These are phyloP conservation scores for Aspergillus egyptiacus DNA, from an alignment of 495 filamentous ascomycete genomes.

Conservation along the genomic window DNA sequence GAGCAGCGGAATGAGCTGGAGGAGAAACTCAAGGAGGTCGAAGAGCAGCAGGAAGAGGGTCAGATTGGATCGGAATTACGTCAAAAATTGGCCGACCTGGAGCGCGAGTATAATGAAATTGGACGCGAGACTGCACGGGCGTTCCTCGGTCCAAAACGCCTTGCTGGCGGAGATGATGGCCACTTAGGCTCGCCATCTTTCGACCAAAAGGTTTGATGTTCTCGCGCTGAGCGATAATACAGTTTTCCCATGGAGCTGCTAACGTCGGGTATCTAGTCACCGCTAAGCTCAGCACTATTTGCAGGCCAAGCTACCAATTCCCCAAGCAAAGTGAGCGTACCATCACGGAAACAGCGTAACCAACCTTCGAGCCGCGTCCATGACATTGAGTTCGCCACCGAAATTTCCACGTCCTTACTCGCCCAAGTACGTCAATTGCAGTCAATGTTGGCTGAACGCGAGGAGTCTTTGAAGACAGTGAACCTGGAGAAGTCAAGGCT, in stretches of 20 bases:
- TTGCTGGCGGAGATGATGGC: conserved; percentile 59
- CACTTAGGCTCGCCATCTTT: conserved; percentile 55
- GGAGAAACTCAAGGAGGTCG: conserved; percentile 77
- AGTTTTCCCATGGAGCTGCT: conserved; percentile 5
- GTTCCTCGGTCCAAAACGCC: conserved; percentile 74
- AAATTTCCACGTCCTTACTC: conserved; percentile 86
- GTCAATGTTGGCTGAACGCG: conserved; percentile 71
- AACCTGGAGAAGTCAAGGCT: conserved; percentile 69
- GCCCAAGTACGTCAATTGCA: conserved; percentile 86
- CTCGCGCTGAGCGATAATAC: background rate
- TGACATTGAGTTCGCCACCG: conserved; percentile 93
- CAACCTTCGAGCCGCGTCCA: conserved; percentile 79
- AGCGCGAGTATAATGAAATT: conserved; percentile 93
- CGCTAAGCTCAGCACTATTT: conserved; percentile 71
- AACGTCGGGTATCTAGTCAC: conserved; percentile 43
- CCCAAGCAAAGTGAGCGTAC: conserved; percentile 82
- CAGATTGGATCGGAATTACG: conserved; percentile 80
- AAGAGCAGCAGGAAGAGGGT: conserved; percentile 68
- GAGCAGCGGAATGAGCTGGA: conserved; percentile 75
- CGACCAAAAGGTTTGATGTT: conserved; percentile 47
- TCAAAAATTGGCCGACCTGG: conserved; percentile 76
- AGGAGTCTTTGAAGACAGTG: conserved; percentile 71
- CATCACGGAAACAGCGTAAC: conserved; percentile 79
- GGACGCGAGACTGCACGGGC: conserved; percentile 83
- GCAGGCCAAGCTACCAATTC: conserved; percentile 79